Evolutionary conservation across 1,139 yeast species (phyloP).

Genomic region (Debaryomycetaceae sp.): DNA sequence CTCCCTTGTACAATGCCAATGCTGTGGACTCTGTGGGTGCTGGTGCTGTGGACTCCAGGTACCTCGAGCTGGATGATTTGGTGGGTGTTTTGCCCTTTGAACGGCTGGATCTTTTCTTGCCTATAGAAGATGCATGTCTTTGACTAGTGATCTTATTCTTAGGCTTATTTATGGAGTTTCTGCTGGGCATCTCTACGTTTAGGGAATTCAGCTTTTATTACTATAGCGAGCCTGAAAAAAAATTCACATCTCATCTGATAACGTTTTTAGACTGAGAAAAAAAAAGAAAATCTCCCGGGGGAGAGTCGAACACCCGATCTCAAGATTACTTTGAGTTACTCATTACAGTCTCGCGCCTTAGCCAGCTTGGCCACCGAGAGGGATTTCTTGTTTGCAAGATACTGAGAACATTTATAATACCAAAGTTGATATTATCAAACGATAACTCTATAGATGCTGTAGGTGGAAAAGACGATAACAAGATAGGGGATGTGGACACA

Average conservation of each 20-base stretch:
- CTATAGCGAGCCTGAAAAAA: neutral
- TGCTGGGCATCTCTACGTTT: slow-evolving; percentile 60
- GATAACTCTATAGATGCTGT: too few relatives aligned
- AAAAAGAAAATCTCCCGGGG: slow-evolving; percentile 64
- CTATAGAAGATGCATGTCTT: slow-evolving; percentile 51
- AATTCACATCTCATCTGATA: slow-evolving; percentile 2
- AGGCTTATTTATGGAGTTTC: slow-evolving; percentile 77
- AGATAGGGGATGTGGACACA: too few relatives aligned
- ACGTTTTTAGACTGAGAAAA: slow-evolving; percentile 1
- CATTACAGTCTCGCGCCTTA: slow-evolving; percentile 81
- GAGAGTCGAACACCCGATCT: slow-evolving; percentile 86
- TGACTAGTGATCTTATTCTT: slow-evolving; percentile 57
- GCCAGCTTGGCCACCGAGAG: slow-evolving; percentile 80
- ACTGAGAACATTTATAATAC: neutral
- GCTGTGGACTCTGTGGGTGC: slow-evolving; percentile 55
- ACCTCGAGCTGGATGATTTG: slow-evolving; percentile 45
- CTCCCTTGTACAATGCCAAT: slow-evolving; percentile 59
- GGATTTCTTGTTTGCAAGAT: slow-evolving; percentile 5
- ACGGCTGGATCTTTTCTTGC: slow-evolving; percentile 57
- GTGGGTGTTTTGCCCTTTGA: slow-evolving; percentile 43
- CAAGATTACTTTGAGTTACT: slow-evolving; percentile 54
- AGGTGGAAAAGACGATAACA: too few relatives aligned
- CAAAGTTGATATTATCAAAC: too few relatives aligned
- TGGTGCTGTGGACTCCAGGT: slow-evolving; percentile 33
- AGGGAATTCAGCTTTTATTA: neutral